Percentiles rank a stretch among this genome's conserved stretches.
Conservation (phyloP, 2,329 filamentous ascomycete genomes). For the Colletotrichum australisinense region DNA sequence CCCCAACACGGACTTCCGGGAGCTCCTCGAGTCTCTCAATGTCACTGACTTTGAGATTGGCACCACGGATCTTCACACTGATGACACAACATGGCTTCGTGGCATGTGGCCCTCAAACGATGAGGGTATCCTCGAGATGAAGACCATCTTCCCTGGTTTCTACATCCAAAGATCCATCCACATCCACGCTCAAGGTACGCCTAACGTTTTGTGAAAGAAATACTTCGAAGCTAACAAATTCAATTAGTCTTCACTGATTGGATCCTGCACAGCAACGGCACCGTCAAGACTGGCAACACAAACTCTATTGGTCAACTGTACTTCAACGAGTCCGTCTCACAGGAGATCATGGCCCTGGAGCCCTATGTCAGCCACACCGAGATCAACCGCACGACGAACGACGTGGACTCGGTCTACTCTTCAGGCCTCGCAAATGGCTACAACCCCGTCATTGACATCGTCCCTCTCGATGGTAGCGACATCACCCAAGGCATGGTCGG, state of each 20-base stretch:
- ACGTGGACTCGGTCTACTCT: not conserved
- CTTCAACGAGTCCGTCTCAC: not conserved
- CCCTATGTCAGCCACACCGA: not conserved
- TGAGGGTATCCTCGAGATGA: constrained; percentile 12
- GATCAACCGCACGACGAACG: not conserved
- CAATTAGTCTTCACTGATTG: not conserved
- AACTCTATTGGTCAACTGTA: not conserved
- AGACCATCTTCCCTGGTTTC: not conserved
- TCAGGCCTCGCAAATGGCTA: not conserved
- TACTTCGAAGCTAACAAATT: not conserved
- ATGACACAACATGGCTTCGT: not conserved
- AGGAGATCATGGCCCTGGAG: not conserved
- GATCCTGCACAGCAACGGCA: not conserved
- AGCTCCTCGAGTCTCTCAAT: constrained; percentile 8
- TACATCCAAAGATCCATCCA: not conserved
- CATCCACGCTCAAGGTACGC: not conserved
- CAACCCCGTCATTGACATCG: not conserved
- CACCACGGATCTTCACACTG: not conserved
- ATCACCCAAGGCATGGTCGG: not conserved
- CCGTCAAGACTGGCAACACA: not conserved
- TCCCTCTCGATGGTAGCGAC: not conserved
- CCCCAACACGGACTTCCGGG: constrained; percentile 5
- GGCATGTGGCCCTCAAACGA: constrained; percentile 11
- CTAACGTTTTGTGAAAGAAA: not conserved
- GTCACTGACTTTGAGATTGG: constrained; percentile 7